Evolutionary conservation across 2,329 filamentous ascomycete genomes (phyloP).

Genomic region (Stagonosporopsis vannaccii): DNA sequence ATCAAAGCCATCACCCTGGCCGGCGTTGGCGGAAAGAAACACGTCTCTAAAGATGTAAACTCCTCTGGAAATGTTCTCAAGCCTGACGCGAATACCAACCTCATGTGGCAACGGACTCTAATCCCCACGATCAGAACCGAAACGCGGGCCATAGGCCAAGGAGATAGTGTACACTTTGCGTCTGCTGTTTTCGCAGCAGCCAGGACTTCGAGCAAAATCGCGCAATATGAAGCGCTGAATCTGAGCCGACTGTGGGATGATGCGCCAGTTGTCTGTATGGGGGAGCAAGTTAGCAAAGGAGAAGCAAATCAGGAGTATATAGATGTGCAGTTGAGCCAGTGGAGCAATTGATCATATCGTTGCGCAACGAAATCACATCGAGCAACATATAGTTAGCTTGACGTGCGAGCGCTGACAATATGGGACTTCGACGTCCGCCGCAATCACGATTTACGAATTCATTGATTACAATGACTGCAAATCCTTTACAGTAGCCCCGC

Average conservation of each 20-base stretch:
- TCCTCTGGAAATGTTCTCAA: slow-evolving; percentile 31
- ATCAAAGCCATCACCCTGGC: slow-evolving; percentile 20
- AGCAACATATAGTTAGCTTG: background rate
- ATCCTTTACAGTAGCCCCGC: slow-evolving; percentile 36
- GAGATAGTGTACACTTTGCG: slow-evolving; percentile 8
- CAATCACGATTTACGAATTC: background rate
- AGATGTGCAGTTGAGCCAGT: background rate
- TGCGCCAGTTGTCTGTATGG: slow-evolving; percentile 20
- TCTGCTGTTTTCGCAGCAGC: slow-evolving; percentile 37
- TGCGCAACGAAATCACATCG: background rate
- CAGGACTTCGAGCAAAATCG: slow-evolving; percentile 22
- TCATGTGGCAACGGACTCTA: slow-evolving; percentile 45
- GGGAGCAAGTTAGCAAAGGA: background rate
- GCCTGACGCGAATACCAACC: slow-evolving; percentile 46
- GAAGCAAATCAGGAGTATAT: background rate
- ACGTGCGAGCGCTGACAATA: background rate
- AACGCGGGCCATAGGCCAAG: background rate
- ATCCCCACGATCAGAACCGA: slow-evolving; percentile 35
- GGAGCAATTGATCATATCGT: background rate
- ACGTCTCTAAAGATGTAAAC: background rate
- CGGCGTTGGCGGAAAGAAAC: background rate
- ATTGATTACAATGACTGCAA: background rate
- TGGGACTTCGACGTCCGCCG: background rate
- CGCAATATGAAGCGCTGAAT: slow-evolving; percentile 24
- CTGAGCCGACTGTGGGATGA: slow-evolving; percentile 33